Evolutionary conservation across 805 yeast genomes (phyloP), one percentile per base, ranked within the genome.

Genomic region (Kurtzmaniella cleridarum): DNA sequence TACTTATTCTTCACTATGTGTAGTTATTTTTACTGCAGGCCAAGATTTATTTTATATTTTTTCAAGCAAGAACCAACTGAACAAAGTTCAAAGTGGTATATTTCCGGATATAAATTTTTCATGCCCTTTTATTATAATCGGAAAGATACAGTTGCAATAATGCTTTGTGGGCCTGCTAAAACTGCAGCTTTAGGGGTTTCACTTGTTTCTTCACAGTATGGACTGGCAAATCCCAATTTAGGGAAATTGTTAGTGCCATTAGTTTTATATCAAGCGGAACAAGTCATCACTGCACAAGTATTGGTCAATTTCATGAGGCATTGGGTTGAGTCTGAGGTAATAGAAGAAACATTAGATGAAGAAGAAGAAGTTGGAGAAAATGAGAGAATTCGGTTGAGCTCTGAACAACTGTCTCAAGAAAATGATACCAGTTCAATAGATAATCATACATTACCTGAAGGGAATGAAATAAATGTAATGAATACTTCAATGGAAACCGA

Each of bases 121-220:
- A 57, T 69, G 39, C 91, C 91, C 1, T 86, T 84, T 50, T 84
- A 82, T 59, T 84, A 84, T 59, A 69, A 71, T 50, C 75, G 81
- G 48, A 59, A 66, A 37, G 95, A 89, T 52, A 77, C 95, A 0
- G 85, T 86, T 27, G 72, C 90, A 10, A 74, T 89, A 36, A 75
- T 88, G 83, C 71, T 87, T 42, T 86, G 95, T 60, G 95, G 95
- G 9, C 91, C 95, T 4, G 95, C 96, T 2, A 89, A 88, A 59
- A 88, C 96, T 1, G 96, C 95, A 0, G 96, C 96, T 0, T 66
- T 88, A 37, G 96, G 96, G 28, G 95, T 88, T 3, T 84, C 95
- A 1, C 66, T 88, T 36, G 71, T 84, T n/a, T 71, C 89, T 1
- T 77, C 91, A 0, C 91, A 84, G 56, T 88, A 86, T 55, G 95